These are phyloP conservation scores for Blastobotrys ciferrii DNA, from an alignment of 1,139 yeast genomes.

Conservation along the genomic window DNA sequence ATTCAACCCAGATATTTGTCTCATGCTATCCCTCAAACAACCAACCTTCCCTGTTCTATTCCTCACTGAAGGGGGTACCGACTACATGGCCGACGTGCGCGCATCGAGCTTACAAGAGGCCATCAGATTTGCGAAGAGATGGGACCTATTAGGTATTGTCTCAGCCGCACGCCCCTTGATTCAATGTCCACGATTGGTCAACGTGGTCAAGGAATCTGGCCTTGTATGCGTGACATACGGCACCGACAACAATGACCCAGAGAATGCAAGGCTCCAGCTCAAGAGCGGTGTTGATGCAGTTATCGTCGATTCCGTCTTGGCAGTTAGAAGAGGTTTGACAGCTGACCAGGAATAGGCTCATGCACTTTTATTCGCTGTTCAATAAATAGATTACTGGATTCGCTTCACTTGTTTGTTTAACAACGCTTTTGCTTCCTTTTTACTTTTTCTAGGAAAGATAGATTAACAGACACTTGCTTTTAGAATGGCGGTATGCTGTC, in stretches of 20 bases:
- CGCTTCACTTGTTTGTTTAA: no score
- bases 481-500: no score
- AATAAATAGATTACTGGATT: not conserved
- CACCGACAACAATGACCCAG: constrained; percentile 78
- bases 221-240: constrained; percentile 95
- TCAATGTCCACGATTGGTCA: constrained; percentile 82
- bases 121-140: constrained; percentile 82
- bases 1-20: constrained; percentile 91
- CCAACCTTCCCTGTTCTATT: constrained; percentile 82
- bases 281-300: constrained; percentile 97
- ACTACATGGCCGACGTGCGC: constrained; percentile 80
- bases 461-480: not conserved
- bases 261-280: constrained; percentile 80
- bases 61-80: constrained; percentile 85
- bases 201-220: constrained; percentile 85
- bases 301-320: constrained; percentile 90
- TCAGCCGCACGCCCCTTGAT: constrained; percentile 85
- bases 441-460: not conserved
- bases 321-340: constrained; percentile 78
- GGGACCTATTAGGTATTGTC: constrained; percentile 92
- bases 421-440: constrained; percentile 1
- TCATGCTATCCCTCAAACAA: constrained; percentile 82
- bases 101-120: constrained; percentile 90
- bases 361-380: not conserved
- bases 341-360: constrained; percentile 15